phyloP scores from a whole-genome alignment of 768 basidiomycete species.

The Tricholoma sp. region DNA sequence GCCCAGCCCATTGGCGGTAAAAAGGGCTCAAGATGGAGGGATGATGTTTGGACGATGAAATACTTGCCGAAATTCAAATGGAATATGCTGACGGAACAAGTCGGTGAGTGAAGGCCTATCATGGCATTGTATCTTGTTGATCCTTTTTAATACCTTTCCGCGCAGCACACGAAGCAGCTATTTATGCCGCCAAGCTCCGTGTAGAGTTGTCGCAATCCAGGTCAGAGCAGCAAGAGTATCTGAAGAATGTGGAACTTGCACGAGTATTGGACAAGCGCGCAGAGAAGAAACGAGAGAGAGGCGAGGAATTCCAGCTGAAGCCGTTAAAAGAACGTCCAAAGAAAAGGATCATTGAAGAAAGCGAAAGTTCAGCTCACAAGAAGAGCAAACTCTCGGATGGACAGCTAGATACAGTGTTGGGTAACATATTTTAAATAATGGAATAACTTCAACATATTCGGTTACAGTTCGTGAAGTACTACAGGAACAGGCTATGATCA shows the following conservation, averaged over 20 bases:
- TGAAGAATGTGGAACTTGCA: conserved; percentile 91
- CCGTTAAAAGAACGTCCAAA: conserved; percentile 27
- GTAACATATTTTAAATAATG: conserved; percentile 13
- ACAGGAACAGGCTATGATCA: background rate
- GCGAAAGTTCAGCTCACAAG: conserved; percentile 17
- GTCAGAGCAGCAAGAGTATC: conserved; percentile 87
- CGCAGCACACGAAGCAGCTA: conserved; percentile 87
- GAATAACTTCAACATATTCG: background rate
- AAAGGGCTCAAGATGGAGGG: conserved; percentile 85
- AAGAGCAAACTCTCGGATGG: conserved; percentile 22
- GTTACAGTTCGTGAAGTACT: background rate
- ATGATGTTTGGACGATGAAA: conserved; percentile 99
- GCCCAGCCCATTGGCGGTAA: conserved; percentile 94
- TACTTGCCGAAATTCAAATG: conserved; percentile 98
- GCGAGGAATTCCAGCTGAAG: conserved; percentile 44
- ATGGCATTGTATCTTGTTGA: background rate
- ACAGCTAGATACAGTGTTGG: conserved; percentile 12
- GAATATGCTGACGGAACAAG: conserved; percentile 98
- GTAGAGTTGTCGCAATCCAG: conserved; percentile 86
- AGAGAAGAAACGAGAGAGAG: conserved; percentile 56
- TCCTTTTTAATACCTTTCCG: background rate
- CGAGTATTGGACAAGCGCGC: conserved; percentile 80
- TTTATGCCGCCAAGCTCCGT: conserved; percentile 85
- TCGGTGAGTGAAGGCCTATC: conserved; percentile 58
- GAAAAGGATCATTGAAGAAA: conserved; percentile 21